Evolutionary conservation across 2,329 filamentous ascomycete genomes (phyloP).

Genomic region (Pseudogymnoascus sp.): DNA sequence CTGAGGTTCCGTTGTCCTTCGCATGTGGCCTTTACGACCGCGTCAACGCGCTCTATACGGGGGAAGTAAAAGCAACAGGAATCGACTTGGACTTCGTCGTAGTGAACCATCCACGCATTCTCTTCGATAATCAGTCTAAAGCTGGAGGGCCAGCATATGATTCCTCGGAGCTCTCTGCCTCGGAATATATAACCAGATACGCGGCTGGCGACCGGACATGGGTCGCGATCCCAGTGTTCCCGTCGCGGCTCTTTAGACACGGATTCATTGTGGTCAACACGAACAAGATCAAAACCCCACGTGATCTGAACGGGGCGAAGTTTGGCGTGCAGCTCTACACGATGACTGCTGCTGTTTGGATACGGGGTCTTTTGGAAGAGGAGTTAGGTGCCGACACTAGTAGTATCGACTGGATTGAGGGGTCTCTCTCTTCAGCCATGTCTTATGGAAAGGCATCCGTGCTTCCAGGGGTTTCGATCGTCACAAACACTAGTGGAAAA

Average conservation of each 20-base stretch:
- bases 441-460: constrained; percentile 26
- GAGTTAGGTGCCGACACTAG: constrained; percentile 27
- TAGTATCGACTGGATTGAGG: constrained; percentile 29
- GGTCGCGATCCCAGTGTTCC: constrained; percentile 29
- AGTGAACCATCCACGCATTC: constrained; percentile 27
- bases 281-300: constrained; percentile 23
- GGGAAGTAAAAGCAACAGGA: constrained; percentile 25
- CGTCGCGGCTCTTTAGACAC: constrained; percentile 29
- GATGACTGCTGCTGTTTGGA: constrained; percentile 34
- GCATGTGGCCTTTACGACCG: constrained; percentile 21
- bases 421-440: constrained; percentile 26
- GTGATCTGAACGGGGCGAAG: constrained; percentile 29
- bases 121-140: constrained; percentile 28
- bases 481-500: constrained; percentile 23
- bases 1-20: constrained; percentile 17
- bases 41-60: constrained; percentile 25
- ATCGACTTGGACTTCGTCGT: constrained; percentile 29
- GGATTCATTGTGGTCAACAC: constrained; percentile 30
- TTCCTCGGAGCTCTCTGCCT: constrained; percentile 26
- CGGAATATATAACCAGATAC: constrained; percentile 27
- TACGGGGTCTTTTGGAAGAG: constrained; percentile 29
- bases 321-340: constrained; percentile 33
- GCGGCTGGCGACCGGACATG: constrained; percentile 22
- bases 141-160: constrained; percentile 25
- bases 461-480: constrained; percentile 24